phyloP scores from a whole-genome alignment of 176 grass and related monocot genomes.

The Phoenix roebelenii region DNA sequence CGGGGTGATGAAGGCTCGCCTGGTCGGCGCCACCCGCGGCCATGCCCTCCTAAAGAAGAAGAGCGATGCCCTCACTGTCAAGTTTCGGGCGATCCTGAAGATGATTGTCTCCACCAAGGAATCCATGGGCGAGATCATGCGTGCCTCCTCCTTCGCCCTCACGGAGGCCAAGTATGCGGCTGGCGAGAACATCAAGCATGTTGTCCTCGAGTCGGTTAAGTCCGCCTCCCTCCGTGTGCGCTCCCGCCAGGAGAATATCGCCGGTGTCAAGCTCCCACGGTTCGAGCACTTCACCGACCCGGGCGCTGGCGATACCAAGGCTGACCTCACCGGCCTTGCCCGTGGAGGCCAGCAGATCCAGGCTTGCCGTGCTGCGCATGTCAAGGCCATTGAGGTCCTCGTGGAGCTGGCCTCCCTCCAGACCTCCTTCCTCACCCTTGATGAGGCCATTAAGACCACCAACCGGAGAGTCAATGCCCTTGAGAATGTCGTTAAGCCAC shows the following conservation, averaged over 20 bases:
- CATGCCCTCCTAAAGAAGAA: constrained; percentile 92
- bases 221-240: constrained; percentile 44
- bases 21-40: constrained; percentile 51
- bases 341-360: constrained; percentile 63
- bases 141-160: constrained; percentile 55
- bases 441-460: constrained; percentile 73
- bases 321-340: constrained; percentile 52
- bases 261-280: constrained; percentile 59
- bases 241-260: constrained; percentile 60
- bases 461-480: constrained; percentile 69
- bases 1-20: constrained; percentile 55
- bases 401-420: constrained; percentile 82
- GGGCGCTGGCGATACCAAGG: constrained; percentile 17
- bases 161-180: constrained; percentile 63
- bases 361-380: constrained; percentile 44
- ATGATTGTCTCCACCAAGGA: constrained; percentile 67
- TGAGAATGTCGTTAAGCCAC: constrained; percentile 67
- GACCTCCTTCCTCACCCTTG: constrained; percentile 78
- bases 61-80: constrained; percentile 63
- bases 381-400: constrained; percentile 45
- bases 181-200: constrained; percentile 39
- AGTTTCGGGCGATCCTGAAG: constrained; percentile 62
- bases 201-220: constrained; percentile 47
- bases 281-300: constrained; percentile 50
- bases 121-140: constrained; percentile 69